A percentile compares a stretch with the other conserved stretches of the same genome.
Evolutionary conservation across 257 asterid genomes (phyloP).

Genomic region (Capsicum rhomboideum): DNA sequence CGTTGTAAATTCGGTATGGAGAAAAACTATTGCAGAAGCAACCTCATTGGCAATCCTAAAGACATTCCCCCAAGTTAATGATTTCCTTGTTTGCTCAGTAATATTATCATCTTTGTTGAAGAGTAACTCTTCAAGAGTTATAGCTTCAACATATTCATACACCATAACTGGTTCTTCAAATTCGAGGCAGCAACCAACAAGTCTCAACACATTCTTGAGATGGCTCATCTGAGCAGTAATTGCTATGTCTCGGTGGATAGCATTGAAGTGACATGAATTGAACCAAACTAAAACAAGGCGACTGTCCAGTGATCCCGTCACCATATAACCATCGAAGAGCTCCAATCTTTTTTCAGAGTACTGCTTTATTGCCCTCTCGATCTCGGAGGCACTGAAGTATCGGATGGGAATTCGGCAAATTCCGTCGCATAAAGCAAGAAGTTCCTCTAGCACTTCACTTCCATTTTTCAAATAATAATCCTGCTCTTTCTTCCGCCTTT

Average conservation of each 20-base stretch:
- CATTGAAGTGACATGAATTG: too few relatives aligned
- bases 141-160: background rate
- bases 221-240: slow-evolving; percentile 1
- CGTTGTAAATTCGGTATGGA: slow-evolving; percentile 4
- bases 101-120: background rate
- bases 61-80: slow-evolving; percentile 5
- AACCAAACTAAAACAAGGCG: too few relatives aligned
- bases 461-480: background rate
- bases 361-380: background rate
- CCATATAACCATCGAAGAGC: too few relatives aligned
- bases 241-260: too few relatives aligned
- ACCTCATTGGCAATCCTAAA: background rate
- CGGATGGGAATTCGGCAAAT: background rate
- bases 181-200: slow-evolving; percentile 7
- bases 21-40: background rate
- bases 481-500: background rate
- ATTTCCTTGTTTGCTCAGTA: background rate
- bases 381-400: background rate
- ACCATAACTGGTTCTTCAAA: background rate
- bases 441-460: background rate
- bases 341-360: background rate
- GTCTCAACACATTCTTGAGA: slow-evolving; percentile 1
- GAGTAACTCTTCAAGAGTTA: background rate
- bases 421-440: background rate
- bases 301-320: too few relatives aligned